A percentile compares a stretch with the other conserved stretches of the same genome.
Conservation (phyloP, 257 asterid genomes). For the Solanum pinnatisectum region DNA sequence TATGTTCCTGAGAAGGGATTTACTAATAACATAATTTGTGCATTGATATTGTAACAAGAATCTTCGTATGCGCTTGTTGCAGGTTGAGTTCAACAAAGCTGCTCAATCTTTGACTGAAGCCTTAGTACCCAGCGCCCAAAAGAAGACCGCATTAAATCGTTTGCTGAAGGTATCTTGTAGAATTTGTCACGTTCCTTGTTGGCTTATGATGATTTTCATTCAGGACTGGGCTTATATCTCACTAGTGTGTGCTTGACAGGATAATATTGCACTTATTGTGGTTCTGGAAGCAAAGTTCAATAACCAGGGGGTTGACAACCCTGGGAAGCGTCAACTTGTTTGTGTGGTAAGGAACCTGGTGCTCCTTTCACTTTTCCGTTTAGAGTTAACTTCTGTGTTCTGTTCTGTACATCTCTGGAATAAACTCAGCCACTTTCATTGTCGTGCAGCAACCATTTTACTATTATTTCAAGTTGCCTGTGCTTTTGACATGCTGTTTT, state of each 20-base stretch:
- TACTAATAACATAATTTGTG: background rate
- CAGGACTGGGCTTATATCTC: background rate
- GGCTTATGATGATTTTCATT: background rate
- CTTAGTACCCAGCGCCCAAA: slow-evolving; percentile 66
- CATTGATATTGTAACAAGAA: background rate
- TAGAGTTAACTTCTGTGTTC: background rate
- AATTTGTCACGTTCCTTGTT: background rate
- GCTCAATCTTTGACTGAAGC: slow-evolving; percentile 94
- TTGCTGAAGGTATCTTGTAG: slow-evolving; percentile 60
- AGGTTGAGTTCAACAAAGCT: slow-evolving; percentile 99
- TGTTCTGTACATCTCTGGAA: background rate
- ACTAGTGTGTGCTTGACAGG: slow-evolving; percentile 30
- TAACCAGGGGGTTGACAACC: slow-evolving; percentile 69
- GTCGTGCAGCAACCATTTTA: background rate
- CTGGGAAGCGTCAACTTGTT: slow-evolving; percentile 88
- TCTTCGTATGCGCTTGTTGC: slow-evolving; percentile 6
- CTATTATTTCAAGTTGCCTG: background rate
- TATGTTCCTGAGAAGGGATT: background rate
- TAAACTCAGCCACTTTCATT: background rate
- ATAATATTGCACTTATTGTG: slow-evolving; percentile 78
- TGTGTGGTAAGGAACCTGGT: slow-evolving; percentile 70
- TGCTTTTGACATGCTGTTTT: background rate
- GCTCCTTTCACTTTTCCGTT: background rate
- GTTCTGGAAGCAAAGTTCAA: slow-evolving; percentile 91
- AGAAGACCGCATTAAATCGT: slow-evolving; percentile 68